Conservation (phyloP, 73 alveolate genomes). For the Paramecium sexaurelia region DNA sequence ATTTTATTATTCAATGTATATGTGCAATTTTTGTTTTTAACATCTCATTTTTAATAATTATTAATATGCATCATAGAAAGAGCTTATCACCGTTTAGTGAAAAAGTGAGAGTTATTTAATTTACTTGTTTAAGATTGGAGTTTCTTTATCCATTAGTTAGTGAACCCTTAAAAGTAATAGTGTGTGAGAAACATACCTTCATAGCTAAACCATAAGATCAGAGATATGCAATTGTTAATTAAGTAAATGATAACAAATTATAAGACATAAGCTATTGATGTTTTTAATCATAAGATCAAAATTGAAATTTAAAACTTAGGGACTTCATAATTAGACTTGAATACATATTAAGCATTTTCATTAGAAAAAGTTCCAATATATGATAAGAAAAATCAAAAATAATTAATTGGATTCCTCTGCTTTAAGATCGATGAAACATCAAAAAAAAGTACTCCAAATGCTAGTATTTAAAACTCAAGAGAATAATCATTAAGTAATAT, state of each 20-base stretch:
- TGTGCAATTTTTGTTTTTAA: neutral
- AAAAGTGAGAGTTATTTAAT: constrained; percentile 19
- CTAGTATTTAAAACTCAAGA: constrained; percentile 5
- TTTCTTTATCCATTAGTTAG: neutral
- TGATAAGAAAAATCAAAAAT: neutral
- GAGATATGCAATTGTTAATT: constrained; percentile 1
- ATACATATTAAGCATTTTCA: constrained; percentile 50
- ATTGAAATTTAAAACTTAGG: constrained; percentile 33
- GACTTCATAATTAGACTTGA: neutral
- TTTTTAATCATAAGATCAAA: constrained; percentile 8
- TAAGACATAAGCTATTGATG: constrained; percentile 42
- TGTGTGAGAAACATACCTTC: constrained; percentile 28
- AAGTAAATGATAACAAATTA: neutral
- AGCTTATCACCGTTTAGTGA: constrained; percentile 42
- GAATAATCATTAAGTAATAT: constrained; percentile 18
- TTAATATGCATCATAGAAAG: neutral
- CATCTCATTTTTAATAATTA: constrained; percentile 14
- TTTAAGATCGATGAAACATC: constrained; percentile 3
- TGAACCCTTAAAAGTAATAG: neutral
- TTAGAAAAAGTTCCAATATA: constrained; percentile 56
- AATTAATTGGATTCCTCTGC: constrained; percentile 46
- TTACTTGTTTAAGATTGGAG: constrained; percentile 33
- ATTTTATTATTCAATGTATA: neutral
- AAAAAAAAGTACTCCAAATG: neutral
- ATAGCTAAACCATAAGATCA: neutral